phyloP scores from a whole-genome alignment of 352 stramenopile genomes.

The Globisporangium yorkense region DNA sequence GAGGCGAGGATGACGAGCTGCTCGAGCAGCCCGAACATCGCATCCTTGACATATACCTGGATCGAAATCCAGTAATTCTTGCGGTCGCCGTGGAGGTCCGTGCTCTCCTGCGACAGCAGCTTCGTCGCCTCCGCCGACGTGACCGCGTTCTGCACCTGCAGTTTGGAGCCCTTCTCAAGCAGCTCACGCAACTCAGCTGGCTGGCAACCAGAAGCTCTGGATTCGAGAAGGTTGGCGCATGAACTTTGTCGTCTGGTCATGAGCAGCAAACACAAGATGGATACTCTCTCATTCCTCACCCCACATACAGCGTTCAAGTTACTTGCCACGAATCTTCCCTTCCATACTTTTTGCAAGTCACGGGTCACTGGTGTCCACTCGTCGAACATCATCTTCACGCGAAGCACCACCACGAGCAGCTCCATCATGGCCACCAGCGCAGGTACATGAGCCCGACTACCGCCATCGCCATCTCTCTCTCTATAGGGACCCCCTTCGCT shows the following conservation, averaged over 20 bases:
- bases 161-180: background rate
- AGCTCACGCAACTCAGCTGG: too few species aligned
- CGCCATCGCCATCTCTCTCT: background rate
- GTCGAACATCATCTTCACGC: background rate
- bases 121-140: conserved; percentile 5
- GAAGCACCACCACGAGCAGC: background rate
- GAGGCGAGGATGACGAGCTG: conserved; percentile 9
- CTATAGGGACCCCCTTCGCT: background rate
- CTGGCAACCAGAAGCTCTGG: too few species aligned
- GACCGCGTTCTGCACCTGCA: background rate
- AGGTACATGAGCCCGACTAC: background rate
- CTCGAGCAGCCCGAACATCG: conserved; percentile 12
- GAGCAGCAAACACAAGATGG: too few species aligned
- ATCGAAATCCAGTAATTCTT: conserved; percentile 25
- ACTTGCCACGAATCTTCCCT: too few species aligned
- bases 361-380: too few species aligned
- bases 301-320: too few species aligned
- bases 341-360: too few species aligned
- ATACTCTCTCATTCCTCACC: too few species aligned
- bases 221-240: too few species aligned
- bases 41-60: conserved; percentile 10
- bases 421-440: background rate
- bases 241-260: too few species aligned
- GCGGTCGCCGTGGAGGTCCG: conserved; percentile 4
- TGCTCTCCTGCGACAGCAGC: conserved; percentile 2